Base-by-base conservation (phyloP, 371 early-diverging fungal genomes). In the Mortierella sp. region DNA sequence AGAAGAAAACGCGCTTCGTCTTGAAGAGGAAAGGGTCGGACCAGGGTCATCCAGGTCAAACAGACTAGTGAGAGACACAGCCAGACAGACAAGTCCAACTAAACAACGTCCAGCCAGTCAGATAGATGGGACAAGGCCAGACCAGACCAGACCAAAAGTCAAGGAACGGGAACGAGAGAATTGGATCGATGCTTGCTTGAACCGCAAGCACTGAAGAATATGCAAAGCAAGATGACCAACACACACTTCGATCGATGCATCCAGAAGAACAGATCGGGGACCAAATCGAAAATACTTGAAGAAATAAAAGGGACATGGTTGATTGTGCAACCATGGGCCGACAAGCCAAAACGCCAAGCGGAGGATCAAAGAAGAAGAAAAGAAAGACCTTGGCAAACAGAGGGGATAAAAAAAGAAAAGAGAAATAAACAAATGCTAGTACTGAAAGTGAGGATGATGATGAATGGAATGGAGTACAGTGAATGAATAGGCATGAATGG, bases 321-420 rank as follows among this genome's bases (percentile, higher is more conserved):
- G 68, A 38, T 68, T 68, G 68, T 24, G 38, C 68, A 68, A 42
- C 68, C 42, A 68, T 68, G 68, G 42, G 47, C 28, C 38, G 45
- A 50, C 50, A n/a, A 70, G 38, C 47, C 3, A 63, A 75, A 68
- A 38, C 19, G 44, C 68, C 21, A 68, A 50, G 52, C 9, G 68
- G 52, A 28, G 31, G 52, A 26, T 24, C 34, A 68, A 42, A 38
- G 5, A 68, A 68, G 0, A 31, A 50, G 8, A 58, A 63, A 63
- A 31, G 31, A n/a, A 24, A 21, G 38, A 7, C 10, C 68, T 68
- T 68, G 68, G 68, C 68, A 68, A 31, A 60, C 31, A 60, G 24
- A n/a, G 24, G 24, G 38, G 44, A 68, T 68, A 42, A 68, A 68
- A 68, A 68, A 65, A 68, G 42, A 68, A 60, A 31, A 68, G 34